Conservation (phyloP, 805 yeast genomes). For the Wickerhamiella galacta region DNA sequence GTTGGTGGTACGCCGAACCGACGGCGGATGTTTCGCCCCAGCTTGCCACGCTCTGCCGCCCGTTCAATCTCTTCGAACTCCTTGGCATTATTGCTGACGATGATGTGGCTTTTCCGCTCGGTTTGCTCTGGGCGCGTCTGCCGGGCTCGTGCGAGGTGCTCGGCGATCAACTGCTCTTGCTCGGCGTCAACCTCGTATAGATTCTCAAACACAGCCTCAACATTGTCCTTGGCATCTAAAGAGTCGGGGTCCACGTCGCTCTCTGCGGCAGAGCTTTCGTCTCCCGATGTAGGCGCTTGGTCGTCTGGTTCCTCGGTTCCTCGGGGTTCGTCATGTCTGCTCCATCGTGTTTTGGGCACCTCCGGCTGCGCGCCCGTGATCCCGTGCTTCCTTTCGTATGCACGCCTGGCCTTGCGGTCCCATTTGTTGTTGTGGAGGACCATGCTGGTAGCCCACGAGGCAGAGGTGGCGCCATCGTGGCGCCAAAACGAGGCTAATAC, state of each 20-base stretch:
- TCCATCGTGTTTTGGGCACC: conserved; percentile 2
- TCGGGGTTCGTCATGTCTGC: background rate
- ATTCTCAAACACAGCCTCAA: background rate
- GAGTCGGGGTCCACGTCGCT: background rate
- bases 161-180: conserved; percentile 3
- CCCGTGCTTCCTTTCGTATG: conserved; percentile 30
- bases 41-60: conserved; percentile 1
- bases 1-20: conserved; percentile 2
- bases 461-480: too few species aligned
- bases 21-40: conserved; percentile 3
- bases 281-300: background rate
- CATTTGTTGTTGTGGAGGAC: conserved; percentile 38
- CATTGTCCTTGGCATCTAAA: background rate
- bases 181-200: conserved; percentile 4
- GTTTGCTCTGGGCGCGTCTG: background rate
- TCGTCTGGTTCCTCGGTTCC: background rate
- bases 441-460: too few species aligned
- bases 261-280: background rate
- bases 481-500: too few species aligned
- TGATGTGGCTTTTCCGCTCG: background rate
- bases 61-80: conserved; percentile 4
- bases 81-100: background rate
- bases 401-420: conserved; percentile 30
- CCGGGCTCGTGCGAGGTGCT: conserved; percentile 4
- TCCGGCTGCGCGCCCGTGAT: conserved; percentile 5